Evolutionary conservation across 2,329 filamentous ascomycete species (phyloP), one percentile per base, ranked within the genome.

Genomic region (Fusarium nanum): DNA sequence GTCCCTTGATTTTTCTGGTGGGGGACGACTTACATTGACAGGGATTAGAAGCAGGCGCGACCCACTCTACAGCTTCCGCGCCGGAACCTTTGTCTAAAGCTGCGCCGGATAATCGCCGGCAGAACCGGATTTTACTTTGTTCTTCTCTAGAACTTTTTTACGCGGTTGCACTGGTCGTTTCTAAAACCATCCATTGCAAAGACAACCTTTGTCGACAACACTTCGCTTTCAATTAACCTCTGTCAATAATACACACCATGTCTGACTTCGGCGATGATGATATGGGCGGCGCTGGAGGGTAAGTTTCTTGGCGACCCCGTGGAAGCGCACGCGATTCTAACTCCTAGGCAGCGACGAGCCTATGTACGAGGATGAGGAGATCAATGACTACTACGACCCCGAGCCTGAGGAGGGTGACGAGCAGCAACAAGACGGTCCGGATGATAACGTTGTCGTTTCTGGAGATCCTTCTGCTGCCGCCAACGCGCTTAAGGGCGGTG

Each of bases 231-330:
- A 57, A 41, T 37, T n/a, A 30, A 7, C 30, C 27, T 37, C 45
- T 56, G 30, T 46, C 14, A 22, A 68, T 34, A 56, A 12, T 48
- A 52, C 18, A 44, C 61, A 81, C 61, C 22, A 93, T 93, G 91
- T 93, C 91, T 81, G 91, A 93, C 82, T 90, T 90, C 82, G 91
- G 89, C 74, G 88, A 91, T 76, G 88, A 91, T 73, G 88, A 89
- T 76, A 85, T 83, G 71, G 87, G 84, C 68, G 87, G 84, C 73
- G 87, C 84, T 73, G 86, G 83, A 74, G 85, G 82, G 87, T 89
- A 81, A 83, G 86, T 81, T 56, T n/a, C 52, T 37, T 57, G 25
- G 34, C 45, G 16, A 37, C 44, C 42, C 25, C 12, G 28, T 37
- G 13, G 23, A 60, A 42, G 27, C 60, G 56, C 64, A 60, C 60